Base-by-base conservation (phyloP, 805 yeast genomes). In the Wickerhamiella vanderwaltii region DNA sequence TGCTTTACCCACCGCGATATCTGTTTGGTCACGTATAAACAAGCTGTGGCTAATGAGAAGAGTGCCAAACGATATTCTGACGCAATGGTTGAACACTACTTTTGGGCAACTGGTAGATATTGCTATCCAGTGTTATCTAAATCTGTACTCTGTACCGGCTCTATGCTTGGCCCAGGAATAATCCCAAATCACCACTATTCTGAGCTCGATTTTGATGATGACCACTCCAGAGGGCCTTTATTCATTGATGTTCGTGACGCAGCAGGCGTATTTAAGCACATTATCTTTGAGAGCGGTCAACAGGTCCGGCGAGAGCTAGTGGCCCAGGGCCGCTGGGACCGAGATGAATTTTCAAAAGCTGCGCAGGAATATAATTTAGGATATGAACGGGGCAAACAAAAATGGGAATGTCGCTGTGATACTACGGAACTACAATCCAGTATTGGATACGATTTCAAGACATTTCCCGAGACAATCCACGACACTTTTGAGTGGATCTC, bases 1-100 rank as follows among this genome's bases (percentile, higher is more conserved):
- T 16, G 30, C 12, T 35, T 35, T 11, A 26, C 32, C 18, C 31
- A 35, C 25, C 16, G 39, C n/a, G 39, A 35, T 19, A 35, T 35
- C 12, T 35, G 39, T 22, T 17, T 35, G 6, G 39, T 35, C 12
- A 35, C 18, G 3, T 35, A 35, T 17, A 12, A 28, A 18, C 18
- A 18, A n/a, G 39, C 39, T 2, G 29, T 28, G 24, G 31, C 16
- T 6, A 23, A 22, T 4, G 15, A 17, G 17, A 4, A 35, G 39
- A 9, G 32, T 9, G 39, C 39, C 5, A 32, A 18, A 3, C 32
- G 39, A 9, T 35, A 35, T 19, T 26, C 39, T 2, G 39, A 35
- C 25, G 39, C 39, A 11, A 35, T 35, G 39, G 39, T 35, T 5
- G 39, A 35, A 19, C 39, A 35, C 30, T n/a, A 25, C 6, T 35